Conservation (phyloP, 1,139 yeast genomes). For the Taphrina populina region DNA sequence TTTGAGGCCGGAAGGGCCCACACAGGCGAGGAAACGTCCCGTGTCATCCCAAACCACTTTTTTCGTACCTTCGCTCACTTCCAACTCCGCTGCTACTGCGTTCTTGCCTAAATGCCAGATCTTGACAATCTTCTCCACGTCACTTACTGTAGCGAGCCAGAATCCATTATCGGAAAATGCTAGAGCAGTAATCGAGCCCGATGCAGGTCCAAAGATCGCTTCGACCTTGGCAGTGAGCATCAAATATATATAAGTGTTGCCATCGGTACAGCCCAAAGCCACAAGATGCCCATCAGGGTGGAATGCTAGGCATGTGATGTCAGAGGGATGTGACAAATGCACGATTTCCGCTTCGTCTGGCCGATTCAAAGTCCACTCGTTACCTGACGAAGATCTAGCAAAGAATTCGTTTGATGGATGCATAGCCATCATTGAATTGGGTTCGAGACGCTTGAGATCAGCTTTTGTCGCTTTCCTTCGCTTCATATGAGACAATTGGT, state of each 20-base stretch:
- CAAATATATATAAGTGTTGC: conserved; percentile 51
- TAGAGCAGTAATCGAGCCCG: conserved; percentile 47
- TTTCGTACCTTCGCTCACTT: conserved; percentile 37
- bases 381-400: conserved; percentile 18
- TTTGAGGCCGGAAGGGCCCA: conserved; percentile 32
- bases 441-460: not conserved
- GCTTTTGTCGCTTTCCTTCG: conserved; percentile 1
- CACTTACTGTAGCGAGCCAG: conserved; percentile 52
- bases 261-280: conserved; percentile 52
- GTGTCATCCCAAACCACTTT: conserved; percentile 52
- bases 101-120: conserved; percentile 42
- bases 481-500: conserved; percentile 7
- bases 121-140: conserved; percentile 38
- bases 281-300: conserved; percentile 68
- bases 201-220: conserved; percentile 46
- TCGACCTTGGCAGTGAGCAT: conserved; percentile 49
- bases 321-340: no score
- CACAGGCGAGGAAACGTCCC: conserved; percentile 44
- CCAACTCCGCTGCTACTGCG: conserved; percentile 41
- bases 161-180: conserved; percentile 69
- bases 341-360: no score
- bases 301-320: conserved; percentile 48
- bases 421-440: conserved; percentile 13
- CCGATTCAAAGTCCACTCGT: conserved; percentile 16
- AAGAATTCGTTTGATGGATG: conserved; percentile 34